Base-by-base conservation (phyloP, 78 protist species). In the Dictyostelium citrinum region DNA sequence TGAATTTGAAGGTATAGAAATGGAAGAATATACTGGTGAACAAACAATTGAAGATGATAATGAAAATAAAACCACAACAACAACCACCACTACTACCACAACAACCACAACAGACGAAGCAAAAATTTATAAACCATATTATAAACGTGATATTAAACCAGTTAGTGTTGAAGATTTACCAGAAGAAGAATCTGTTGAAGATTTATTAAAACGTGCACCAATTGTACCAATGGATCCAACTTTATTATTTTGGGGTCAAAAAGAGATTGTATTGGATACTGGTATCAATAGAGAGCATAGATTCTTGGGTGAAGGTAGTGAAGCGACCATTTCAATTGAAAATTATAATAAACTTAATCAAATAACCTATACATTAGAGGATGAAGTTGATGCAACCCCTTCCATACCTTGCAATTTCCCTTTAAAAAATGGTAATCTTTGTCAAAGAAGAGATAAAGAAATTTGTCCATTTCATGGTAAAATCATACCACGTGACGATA, bases 391-490 rank as follows among this genome's bases (percentile, higher is more conserved):
- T 2, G 9, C 29, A 7, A 17, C 51, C 1, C 43, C 29, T 7
- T 24, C 33, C 1, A 76, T 29, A 35, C 24, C 77, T 7, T 88
- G 93, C 68, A 33, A 60, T 5, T 49, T 31, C 24, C 93, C 84
- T 43, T 24, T 88, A 41, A 88, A 88, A 49, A 67, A 61, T 43
- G 93, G 93, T 35, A 75, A n/a, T 6, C 80, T 88, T 20, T 88
- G 93, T 33, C 93, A 83, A 43, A 58, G 93, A 61, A 58, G 39
- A 49, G 86, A 88, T 67, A 16, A 77, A 5, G 24, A 61, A n/a
- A 39, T 68, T 29, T 88, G 93, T 67, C 93, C 93, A 31, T 78
- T 68, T 55, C 93, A 88, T 46, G 93, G 93, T 61, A 76, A 78
- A 60, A 88, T 88, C 33, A 37, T 88, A 6, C 61, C 68, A 27